These are phyloP conservation scores for Mycena alexandri DNA, from an alignment of 768 basidiomycete species.

Conservation along the genomic window DNA sequence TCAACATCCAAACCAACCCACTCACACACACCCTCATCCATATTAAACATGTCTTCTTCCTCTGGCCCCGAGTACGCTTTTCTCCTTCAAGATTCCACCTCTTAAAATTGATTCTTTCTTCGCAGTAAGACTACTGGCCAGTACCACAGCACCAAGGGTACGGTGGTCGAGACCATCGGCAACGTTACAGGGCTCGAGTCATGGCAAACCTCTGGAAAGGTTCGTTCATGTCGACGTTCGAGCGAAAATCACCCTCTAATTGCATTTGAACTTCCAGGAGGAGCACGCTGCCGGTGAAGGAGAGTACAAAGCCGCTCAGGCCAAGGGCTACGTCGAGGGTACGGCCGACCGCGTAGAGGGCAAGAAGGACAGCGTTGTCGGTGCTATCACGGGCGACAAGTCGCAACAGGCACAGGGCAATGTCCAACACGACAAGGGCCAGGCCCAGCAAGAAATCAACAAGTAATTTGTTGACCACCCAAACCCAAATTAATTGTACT, in stretches of 20 bases:
- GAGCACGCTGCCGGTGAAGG: conserved; percentile 56
- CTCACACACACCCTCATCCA: neutral
- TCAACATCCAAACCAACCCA: conserved; percentile 7
- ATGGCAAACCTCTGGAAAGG: conserved; percentile 51
- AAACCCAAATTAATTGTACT: no score
- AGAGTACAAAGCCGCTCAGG: conserved; percentile 50
- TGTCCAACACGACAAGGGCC: conserved; percentile 61
- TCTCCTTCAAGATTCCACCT: neutral
- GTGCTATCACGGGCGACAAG: conserved; percentile 55
- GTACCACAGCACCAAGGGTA: conserved; percentile 31
- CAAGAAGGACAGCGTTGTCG: conserved; percentile 51
- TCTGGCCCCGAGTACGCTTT: conserved; percentile 20
- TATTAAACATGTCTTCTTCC: conserved; percentile 24
- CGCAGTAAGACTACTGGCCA: conserved; percentile 36
- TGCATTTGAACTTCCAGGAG: conserved; percentile 30
- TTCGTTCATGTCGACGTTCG: neutral
- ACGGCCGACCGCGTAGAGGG: conserved; percentile 51
- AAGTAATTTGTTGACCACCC: neutral
- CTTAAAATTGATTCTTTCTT: neutral
- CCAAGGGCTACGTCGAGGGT: conserved; percentile 54
- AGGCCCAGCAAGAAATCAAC: conserved; percentile 56
- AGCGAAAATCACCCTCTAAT: neutral
- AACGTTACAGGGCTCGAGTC: conserved; percentile 51
- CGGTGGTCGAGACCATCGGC: conserved; percentile 45
- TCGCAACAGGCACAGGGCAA: conserved; percentile 57